These are phyloP conservation scores for Penicillium soppii DNA, from an alignment of 495 filamentous ascomycete genomes.

Conservation along the genomic window DNA sequence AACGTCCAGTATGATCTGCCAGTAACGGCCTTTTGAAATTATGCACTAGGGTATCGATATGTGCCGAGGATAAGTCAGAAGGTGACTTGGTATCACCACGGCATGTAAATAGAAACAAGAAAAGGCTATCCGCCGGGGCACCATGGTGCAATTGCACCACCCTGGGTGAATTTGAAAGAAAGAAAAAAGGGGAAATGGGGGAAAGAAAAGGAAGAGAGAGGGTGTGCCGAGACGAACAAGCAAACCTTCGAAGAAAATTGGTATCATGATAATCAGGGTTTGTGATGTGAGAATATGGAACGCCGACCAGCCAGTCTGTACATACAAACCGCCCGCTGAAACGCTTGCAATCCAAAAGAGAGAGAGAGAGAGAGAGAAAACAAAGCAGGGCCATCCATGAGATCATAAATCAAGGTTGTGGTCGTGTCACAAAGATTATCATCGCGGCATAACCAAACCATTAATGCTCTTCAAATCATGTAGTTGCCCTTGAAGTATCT, in stretches of 20 bases:
- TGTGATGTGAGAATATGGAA: conserved; percentile 7
- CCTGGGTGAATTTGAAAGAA: too few relatives aligned
- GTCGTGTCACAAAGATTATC: conserved; percentile 20
- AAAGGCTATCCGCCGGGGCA: too few relatives aligned
- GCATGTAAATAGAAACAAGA: background rate
- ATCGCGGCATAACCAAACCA: conserved; percentile 45
- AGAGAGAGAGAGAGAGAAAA: too few relatives aligned
- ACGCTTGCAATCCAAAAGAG: conserved; percentile 11
- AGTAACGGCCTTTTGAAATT: background rate
- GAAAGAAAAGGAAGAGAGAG: background rate
- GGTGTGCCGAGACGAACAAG: too few relatives aligned
- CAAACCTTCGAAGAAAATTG: conserved; percentile 16
- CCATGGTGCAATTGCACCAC: too few relatives aligned
- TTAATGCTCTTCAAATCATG: conserved; percentile 42
- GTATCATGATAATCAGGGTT: conserved; percentile 14
- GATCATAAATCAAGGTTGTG: conserved; percentile 19
- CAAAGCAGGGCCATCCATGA: conserved; percentile 6
- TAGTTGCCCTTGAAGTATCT: conserved; percentile 47
- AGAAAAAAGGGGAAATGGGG: too few relatives aligned
- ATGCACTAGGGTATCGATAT: conserved; percentile 11
- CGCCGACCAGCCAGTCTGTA: conserved; percentile 11
- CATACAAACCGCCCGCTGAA: conserved; percentile 11
- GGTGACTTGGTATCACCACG: conserved; percentile 1
- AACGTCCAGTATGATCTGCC: background rate
- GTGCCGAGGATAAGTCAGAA: background rate